A percentile compares a stretch with the other conserved stretches of the same genome.
Evolutionary conservation across 1,284 basidiomycete species (phyloP).

Genomic region (Cutaneotrichosporon daszewskae): DNA sequence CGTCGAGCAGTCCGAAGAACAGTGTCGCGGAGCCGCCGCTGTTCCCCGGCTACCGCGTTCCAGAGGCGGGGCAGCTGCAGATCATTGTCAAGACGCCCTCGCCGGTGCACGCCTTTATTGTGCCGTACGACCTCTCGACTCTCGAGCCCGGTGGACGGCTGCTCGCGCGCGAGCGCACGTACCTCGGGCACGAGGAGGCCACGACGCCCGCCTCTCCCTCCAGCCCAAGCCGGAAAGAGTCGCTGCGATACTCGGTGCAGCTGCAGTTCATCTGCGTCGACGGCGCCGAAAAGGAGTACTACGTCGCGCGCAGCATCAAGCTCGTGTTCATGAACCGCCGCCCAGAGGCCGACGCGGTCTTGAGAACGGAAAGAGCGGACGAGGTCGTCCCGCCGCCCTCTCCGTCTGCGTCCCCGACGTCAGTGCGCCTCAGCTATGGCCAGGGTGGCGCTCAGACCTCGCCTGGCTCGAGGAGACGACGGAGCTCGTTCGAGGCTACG

Average conservation of each 20-base stretch:
- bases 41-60: constrained; percentile 52
- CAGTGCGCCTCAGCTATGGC: neutral
- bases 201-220: neutral
- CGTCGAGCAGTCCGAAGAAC: neutral
- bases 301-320: constrained; percentile 36
- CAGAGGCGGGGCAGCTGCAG: constrained; percentile 52
- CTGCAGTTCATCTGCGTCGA: constrained; percentile 45
- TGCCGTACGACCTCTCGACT: constrained; percentile 51
- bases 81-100: constrained; percentile 51
- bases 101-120: constrained; percentile 51
- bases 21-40: constrained; percentile 30
- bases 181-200: constrained; percentile 12
- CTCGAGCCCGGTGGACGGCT: constrained; percentile 40
- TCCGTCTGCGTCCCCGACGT: too few species aligned
- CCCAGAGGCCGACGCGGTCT: constrained; percentile 17
- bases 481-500: constrained; percentile 1
- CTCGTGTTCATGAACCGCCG: constrained; percentile 37
- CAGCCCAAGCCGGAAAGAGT: too few species aligned
- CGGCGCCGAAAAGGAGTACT: constrained; percentile 22
- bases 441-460: neutral
- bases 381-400: constrained; percentile 33
- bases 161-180: constrained; percentile 41
- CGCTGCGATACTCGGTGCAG: constrained; percentile 48
- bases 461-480: neutral
- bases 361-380: constrained; percentile 36